These are phyloP conservation scores for Ophiosphaerella korrae DNA, from an alignment of 2,329 filamentous ascomycete species.

Conservation along the genomic window DNA sequence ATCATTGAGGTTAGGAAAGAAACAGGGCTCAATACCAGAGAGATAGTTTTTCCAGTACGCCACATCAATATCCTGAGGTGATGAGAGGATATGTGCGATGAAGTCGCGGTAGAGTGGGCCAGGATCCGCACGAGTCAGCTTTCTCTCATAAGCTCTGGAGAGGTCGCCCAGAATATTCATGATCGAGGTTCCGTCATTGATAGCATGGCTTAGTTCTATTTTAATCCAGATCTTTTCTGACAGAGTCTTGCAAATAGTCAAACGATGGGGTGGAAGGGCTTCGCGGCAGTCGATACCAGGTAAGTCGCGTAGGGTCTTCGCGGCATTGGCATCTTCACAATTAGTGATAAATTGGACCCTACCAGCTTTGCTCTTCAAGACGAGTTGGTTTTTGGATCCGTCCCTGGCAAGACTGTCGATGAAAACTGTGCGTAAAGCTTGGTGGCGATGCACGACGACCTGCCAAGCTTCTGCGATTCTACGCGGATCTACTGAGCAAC, in stretches of 20 bases:
- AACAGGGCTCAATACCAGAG: slow-evolving; percentile 52
- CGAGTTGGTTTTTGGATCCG: slow-evolving; percentile 41
- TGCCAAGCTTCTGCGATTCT: slow-evolving; percentile 43
- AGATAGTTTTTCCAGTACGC: slow-evolving; percentile 55
- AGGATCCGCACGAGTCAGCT: slow-evolving; percentile 42
- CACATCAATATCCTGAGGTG: slow-evolving; percentile 39
- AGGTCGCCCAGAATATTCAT: slow-evolving; percentile 56
- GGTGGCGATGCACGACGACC: slow-evolving; percentile 41
- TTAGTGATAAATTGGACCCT: slow-evolving; percentile 31
- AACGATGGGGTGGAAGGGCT: slow-evolving; percentile 50
- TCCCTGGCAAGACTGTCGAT: slow-evolving; percentile 42
- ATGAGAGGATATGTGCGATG: slow-evolving; percentile 38
- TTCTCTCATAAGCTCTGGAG: slow-evolving; percentile 51
- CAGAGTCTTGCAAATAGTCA: slow-evolving; percentile 52
- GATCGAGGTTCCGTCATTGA: slow-evolving; percentile 58
- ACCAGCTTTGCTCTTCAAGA: slow-evolving; percentile 34
- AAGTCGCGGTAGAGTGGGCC: slow-evolving; percentile 48
- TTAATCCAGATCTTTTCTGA: slow-evolving; percentile 49
- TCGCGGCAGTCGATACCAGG: slow-evolving; percentile 34
- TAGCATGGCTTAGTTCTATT: slow-evolving; percentile 58
- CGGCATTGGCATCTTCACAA: slow-evolving; percentile 24
- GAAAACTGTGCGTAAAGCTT: slow-evolving; percentile 39
- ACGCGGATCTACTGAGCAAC: slow-evolving; percentile 22
- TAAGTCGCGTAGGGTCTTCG: slow-evolving; percentile 23
- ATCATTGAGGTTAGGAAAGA: slow-evolving; percentile 51